phyloP scores from a whole-genome alignment of 1,284 basidiomycete species.

The Ganoderma lingzhi region DNA sequence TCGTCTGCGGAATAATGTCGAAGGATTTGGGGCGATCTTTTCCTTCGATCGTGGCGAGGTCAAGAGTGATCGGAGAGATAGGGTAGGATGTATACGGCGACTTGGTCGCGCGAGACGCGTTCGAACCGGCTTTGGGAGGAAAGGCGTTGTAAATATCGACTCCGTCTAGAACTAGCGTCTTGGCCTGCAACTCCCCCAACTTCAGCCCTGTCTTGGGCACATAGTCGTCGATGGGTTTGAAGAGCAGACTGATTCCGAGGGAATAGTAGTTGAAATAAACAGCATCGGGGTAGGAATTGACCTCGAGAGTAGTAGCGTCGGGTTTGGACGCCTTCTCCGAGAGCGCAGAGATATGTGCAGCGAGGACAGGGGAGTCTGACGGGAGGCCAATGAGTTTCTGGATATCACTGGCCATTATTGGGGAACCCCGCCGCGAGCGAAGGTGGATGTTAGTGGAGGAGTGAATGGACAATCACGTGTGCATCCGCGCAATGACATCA shows the following conservation, averaged over 20 bases:
- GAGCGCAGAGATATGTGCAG: slow-evolving; percentile 53
- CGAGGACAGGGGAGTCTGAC: slow-evolving; percentile 55
- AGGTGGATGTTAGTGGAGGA: slow-evolving; percentile 17
- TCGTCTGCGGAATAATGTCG: slow-evolving; percentile 57
- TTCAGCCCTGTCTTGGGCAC: slow-evolving; percentile 57
- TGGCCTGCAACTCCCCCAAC: slow-evolving; percentile 56
- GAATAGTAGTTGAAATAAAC: slow-evolving; percentile 86
- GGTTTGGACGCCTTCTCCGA: slow-evolving; percentile 35
- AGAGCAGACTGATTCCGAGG: slow-evolving; percentile 83
- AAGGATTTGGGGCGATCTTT: slow-evolving; percentile 50
- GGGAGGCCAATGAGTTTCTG: slow-evolving; percentile 50
- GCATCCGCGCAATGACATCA: slow-evolving; percentile 19
- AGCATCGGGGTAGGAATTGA: slow-evolving; percentile 82
- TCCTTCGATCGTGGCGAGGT: slow-evolving; percentile 50
- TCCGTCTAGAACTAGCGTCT: slow-evolving; percentile 65
- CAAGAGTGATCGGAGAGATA: slow-evolving; percentile 54
- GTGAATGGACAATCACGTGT: slow-evolving; percentile 27
- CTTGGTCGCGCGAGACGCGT: slow-evolving; percentile 41
- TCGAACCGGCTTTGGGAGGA: slow-evolving; percentile 36
- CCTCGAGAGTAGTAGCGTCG: slow-evolving; percentile 53
- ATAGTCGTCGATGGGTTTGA: slow-evolving; percentile 67
- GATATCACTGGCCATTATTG: slow-evolving; percentile 39
- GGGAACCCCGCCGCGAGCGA: background rate
- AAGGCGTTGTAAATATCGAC: slow-evolving; percentile 84
- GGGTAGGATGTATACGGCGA: slow-evolving; percentile 64